Percentiles rank a stretch among this genome's conserved stretches.
phyloP scores from a whole-genome alignment of 306 rosid genomes.

The Echinosophora koreensis region DNA sequence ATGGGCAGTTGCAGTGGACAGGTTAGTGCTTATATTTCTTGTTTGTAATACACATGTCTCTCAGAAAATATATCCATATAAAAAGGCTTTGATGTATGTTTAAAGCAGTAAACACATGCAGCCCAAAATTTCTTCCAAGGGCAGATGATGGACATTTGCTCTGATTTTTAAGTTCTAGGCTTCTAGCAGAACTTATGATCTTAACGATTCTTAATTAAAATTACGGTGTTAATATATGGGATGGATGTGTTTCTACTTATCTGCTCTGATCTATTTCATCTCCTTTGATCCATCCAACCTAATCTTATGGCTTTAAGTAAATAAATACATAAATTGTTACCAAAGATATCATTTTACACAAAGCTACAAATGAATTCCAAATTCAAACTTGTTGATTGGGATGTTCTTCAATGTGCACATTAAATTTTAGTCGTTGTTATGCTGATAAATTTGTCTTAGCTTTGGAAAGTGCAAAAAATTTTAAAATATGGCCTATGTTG shows the following conservation, averaged over 20 bases:
- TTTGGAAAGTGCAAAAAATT: conserved; percentile 2
- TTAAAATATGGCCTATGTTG: conserved; percentile 12
- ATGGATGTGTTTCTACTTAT: not conserved
- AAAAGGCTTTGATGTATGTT: conserved; percentile 7
- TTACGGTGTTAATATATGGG: conserved; percentile 6
- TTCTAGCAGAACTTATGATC: conserved; percentile 12
- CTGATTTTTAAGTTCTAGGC: conserved; percentile 22
- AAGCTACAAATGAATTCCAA: not conserved
- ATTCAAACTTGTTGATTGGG: not conserved
- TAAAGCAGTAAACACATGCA: conserved; percentile 14
- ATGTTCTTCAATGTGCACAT: conserved; percentile 23
- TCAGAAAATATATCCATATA: conserved; percentile 10
- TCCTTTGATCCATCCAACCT: conserved; percentile 15
- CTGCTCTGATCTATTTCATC: conserved; percentile 12
- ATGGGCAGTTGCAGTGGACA: conserved; percentile 78
- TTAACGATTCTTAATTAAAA: not conserved
- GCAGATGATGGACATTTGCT: conserved; percentile 4
- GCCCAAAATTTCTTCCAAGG: conserved; percentile 33
- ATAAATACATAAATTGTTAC: not conserved
- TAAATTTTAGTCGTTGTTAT: not conserved
- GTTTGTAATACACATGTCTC: conserved; percentile 33
- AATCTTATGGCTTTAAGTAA: conserved; percentile 11
- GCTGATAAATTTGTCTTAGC: conserved; percentile 7
- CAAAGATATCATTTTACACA: conserved; percentile 18
- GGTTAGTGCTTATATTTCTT: conserved; percentile 49